These are phyloP conservation scores for Blastobotrys americana DNA, from an alignment of 805 yeast species.

Conservation along the genomic window DNA sequence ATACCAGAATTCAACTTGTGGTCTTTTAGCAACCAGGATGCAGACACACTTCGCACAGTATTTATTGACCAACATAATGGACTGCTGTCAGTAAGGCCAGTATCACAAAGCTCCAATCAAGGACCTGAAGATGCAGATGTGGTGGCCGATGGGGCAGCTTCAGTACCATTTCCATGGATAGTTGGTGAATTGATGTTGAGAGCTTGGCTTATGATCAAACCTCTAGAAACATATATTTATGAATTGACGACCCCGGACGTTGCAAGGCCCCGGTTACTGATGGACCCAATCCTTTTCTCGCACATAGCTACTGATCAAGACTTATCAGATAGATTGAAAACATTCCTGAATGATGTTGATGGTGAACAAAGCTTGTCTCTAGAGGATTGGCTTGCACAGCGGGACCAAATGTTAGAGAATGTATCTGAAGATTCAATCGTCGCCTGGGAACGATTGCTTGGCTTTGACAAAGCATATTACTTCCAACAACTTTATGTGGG, in stretches of 20 bases:
- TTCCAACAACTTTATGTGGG: neutral
- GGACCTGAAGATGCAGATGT: neutral
- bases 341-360: neutral
- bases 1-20: neutral
- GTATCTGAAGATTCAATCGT: neutral
- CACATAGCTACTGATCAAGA: neutral
- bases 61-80: neutral
- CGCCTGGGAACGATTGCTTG: neutral
- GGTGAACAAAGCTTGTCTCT: neutral
- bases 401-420: neutral
- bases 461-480: neutral
- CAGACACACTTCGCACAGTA: neutral
- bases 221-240: neutral
- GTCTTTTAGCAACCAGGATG: neutral
- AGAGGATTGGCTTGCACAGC: neutral
- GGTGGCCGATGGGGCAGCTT: neutral
- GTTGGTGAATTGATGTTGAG: slow-evolving; percentile 7
- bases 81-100: neutral
- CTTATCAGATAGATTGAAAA: neutral
- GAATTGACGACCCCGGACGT: neutral
- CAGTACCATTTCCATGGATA: slow-evolving; percentile 1
- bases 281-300: neutral
- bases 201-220: neutral
- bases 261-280: neutral
- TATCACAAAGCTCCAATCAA: too few relatives aligned